Evolutionary conservation across 495 filamentous ascomycete species (phyloP).

Genomic region (Neurospora terricola): DNA sequence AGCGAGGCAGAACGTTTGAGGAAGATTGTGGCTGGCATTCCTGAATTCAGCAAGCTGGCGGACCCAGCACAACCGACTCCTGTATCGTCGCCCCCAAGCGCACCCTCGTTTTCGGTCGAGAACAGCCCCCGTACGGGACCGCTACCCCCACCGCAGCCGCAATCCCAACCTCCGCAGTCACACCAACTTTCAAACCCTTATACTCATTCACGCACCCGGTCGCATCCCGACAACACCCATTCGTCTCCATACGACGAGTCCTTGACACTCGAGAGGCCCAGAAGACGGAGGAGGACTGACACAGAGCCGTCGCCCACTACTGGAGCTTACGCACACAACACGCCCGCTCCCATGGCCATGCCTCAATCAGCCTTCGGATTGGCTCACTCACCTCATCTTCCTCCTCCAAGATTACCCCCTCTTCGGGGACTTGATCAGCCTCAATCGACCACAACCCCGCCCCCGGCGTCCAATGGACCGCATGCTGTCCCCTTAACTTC

Average conservation of each 20-base stretch:
- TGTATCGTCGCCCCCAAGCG: slow-evolving; percentile 18
- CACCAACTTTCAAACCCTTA: slow-evolving; percentile 11
- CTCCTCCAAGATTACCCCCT: slow-evolving; percentile 32
- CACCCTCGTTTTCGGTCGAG: slow-evolving; percentile 21
- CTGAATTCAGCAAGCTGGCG: slow-evolving; percentile 38
- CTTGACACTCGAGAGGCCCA: slow-evolving; percentile 30
- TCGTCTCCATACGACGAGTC: slow-evolving; percentile 20
- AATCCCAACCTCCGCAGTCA: slow-evolving; percentile 5
- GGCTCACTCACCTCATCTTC: slow-evolving; percentile 32
- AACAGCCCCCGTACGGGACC: slow-evolving; percentile 18
- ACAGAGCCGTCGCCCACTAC: slow-evolving; percentile 29
- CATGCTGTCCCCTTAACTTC: slow-evolving; percentile 5
- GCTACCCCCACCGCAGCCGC: slow-evolving; percentile 8
- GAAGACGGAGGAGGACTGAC: slow-evolving; percentile 35
- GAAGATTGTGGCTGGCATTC: slow-evolving; percentile 47
- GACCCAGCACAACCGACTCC: slow-evolving; percentile 41
- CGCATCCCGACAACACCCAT: slow-evolving; percentile 12
- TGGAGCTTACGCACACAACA: slow-evolving; percentile 23
- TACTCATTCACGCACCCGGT: slow-evolving; percentile 6
- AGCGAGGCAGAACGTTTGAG: slow-evolving; percentile 56
- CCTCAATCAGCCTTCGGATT: slow-evolving; percentile 19
- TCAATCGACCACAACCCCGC: slow-evolving; percentile 17
- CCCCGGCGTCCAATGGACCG: slow-evolving; percentile 8
- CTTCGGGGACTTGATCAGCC: slow-evolving; percentile 30
- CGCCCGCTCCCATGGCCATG: slow-evolving; percentile 14